Evolutionary conservation across 768 basidiomycete genomes (phyloP).

Genomic region (Asterophora parasitica): DNA sequence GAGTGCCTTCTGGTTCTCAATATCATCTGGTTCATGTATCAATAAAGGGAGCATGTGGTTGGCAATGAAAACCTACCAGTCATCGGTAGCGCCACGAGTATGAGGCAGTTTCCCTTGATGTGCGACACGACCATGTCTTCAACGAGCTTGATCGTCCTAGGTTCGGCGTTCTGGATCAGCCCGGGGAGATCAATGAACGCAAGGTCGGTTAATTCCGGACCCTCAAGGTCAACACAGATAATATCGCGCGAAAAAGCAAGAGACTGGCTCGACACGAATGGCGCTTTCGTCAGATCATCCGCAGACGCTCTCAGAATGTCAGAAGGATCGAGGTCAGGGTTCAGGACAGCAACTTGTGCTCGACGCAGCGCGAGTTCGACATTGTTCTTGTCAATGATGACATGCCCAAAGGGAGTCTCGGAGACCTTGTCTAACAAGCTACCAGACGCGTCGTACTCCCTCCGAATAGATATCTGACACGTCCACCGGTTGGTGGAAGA

Average conservation of each 20-base stretch:
- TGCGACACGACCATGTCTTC: slow-evolving; percentile 45
- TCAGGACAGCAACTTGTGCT: slow-evolving; percentile 28
- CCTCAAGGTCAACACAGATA: slow-evolving; percentile 36
- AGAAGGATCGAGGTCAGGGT: slow-evolving; percentile 13
- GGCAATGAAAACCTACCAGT: slow-evolving; percentile 31
- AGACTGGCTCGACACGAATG: slow-evolving; percentile 2
- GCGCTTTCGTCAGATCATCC: slow-evolving; percentile 22
- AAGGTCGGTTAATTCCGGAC: slow-evolving; percentile 33
- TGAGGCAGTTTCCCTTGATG: slow-evolving; percentile 47
- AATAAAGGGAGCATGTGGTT: not conserved
- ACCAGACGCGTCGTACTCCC: slow-evolving; percentile 32
- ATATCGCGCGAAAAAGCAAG: slow-evolving; percentile 35
- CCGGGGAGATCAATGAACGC: slow-evolving; percentile 38
- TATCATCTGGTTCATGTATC: slow-evolving; percentile 37
- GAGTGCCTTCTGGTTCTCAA: slow-evolving; percentile 54
- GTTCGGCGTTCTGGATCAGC: slow-evolving; percentile 45
- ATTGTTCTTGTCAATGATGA: slow-evolving; percentile 29
- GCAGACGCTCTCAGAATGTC: slow-evolving; percentile 11
- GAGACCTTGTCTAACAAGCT: slow-evolving; percentile 16
- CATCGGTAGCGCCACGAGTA: slow-evolving; percentile 51
- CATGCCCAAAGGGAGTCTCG: slow-evolving; percentile 16
- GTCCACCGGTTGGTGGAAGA: slow-evolving; percentile 23
- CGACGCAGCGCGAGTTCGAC: slow-evolving; percentile 43
- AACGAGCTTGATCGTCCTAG: slow-evolving; percentile 38
- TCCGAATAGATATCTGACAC: slow-evolving; percentile 39